Conservation (phyloP, 208 protist genomes). For the Acanthamoeba quina region DNA sequence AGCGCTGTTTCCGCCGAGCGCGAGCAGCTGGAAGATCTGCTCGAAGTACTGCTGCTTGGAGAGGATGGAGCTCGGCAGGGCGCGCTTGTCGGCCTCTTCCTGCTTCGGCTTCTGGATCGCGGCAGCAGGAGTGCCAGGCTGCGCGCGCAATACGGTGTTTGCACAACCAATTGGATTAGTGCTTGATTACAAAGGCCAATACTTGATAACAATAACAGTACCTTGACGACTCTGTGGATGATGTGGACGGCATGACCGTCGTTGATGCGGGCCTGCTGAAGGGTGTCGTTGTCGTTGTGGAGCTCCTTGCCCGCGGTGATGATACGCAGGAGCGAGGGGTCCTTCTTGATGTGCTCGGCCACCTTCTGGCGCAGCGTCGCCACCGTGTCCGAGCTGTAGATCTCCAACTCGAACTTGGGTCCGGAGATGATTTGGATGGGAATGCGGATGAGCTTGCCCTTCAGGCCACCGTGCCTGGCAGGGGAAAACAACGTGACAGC, state of each 20-base stretch:
- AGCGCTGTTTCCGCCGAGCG: slow-evolving; percentile 14
- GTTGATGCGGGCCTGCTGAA: slow-evolving; percentile 36
- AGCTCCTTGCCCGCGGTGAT: slow-evolving; percentile 62
- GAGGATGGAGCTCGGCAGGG: slow-evolving; percentile 55
- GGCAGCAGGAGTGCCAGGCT: not conserved
- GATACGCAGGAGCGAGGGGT: slow-evolving; percentile 15
- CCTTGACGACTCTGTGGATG: not conserved
- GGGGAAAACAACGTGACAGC: not conserved
- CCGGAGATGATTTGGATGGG: slow-evolving; percentile 29
- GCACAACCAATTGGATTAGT: too few relatives aligned
- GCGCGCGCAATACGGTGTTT: not conserved
- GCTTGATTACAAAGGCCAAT: too few relatives aligned
- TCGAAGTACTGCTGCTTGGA: slow-evolving; percentile 75
- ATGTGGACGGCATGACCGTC: slow-evolving; percentile 26
- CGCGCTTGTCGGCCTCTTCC: slow-evolving; percentile 36
- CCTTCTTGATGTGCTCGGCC: slow-evolving; percentile 38
- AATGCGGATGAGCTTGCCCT: slow-evolving; percentile 46
- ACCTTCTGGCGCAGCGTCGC: slow-evolving; percentile 68
- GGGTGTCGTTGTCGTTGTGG: slow-evolving; percentile 31
- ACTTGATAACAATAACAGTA: too few relatives aligned
- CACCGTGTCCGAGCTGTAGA: slow-evolving; percentile 71
- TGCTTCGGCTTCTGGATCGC: not conserved
- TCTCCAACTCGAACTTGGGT: slow-evolving; percentile 19
- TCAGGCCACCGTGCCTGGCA: not conserved
- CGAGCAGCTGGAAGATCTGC: slow-evolving; percentile 58